Base-by-base conservation (phyloP, 352 stramenopile genomes). In the Thalassiosira pacifica region DNA sequence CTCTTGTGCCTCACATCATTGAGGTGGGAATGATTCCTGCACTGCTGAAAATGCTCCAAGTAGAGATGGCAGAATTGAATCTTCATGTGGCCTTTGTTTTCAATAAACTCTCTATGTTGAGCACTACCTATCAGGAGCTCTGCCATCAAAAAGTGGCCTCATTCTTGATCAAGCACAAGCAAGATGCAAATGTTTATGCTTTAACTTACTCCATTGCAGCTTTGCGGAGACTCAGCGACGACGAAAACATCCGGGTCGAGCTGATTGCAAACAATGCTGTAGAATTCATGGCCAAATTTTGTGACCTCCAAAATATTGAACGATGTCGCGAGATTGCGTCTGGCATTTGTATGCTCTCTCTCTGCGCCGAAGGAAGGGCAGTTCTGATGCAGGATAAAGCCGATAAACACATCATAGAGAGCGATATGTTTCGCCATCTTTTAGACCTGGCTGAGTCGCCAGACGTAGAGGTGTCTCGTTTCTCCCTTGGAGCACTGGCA, bases 1-100 rank as follows among this genome's bases (percentile, higher is more conserved):
- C 68, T 19, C 72, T 79, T 53, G 64, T 70, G 19, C 29, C 16
- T 29, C 37, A 48, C 55, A 57, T 89, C 3, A 89, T 98, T 0
- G 90, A 95, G 9, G 87, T 90, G 1, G 93, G 91, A 37, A 93
- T 94, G 9, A 63, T 98, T 26, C 79, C 92, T 70, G 90, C 93
- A 11, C 86, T 98, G 1, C 87, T 97, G 3, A 84, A 87, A 9
- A 89, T 94, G 1, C 74, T 98, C 22, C 75, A 93, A 24, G 27
- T 83, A 10, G 72, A 91, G 9, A 94, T 97, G 73, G 88, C 97
- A 82, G 97, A 99, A 83, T 98, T 94, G 45, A 94, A 96, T 19
- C 98, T 98, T 77, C 97, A 98, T 78, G 95, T 96, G 0, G 95
- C 96, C 31, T 99, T 98, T 82, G 93, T 96, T 9, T 91, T 98